Percentiles rank a stretch among this genome's conserved stretches.
Conservation (phyloP, 768 basidiomycete genomes). For the Crepidotus variabilis region DNA sequence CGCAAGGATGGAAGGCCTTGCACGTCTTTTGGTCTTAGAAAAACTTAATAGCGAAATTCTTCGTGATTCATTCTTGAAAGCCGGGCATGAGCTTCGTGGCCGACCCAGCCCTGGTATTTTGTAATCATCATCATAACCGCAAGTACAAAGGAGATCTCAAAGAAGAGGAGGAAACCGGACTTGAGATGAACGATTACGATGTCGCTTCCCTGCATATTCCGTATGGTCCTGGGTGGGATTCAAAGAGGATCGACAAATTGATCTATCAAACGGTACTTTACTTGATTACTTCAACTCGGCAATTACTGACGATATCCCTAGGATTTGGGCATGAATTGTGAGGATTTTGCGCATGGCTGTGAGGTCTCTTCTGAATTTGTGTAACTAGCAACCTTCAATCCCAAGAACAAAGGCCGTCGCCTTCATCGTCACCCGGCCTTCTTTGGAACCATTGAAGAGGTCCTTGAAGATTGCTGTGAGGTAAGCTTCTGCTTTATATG, state of each 20-base stretch:
- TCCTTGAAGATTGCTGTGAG: constrained; percentile 61
- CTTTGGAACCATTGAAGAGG: constrained; percentile 55
- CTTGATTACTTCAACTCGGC: background rate
- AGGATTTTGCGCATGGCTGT: constrained; percentile 6
- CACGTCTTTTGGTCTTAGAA: constrained; percentile 59
- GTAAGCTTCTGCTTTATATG: constrained; percentile 21
- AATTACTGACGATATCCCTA: constrained; percentile 9
- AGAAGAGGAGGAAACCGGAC: constrained; percentile 32
- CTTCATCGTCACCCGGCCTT: constrained; percentile 64
- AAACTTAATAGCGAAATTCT: constrained; percentile 42
- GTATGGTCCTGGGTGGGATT: constrained; percentile 59
- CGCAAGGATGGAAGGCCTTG: constrained; percentile 52
- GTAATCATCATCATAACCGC: constrained; percentile 29
- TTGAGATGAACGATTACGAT: constrained; percentile 59
- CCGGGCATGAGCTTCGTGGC: constrained; percentile 46
- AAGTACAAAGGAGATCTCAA: constrained; percentile 57
- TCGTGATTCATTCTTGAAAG: constrained; percentile 43
- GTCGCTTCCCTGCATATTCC: constrained; percentile 52
- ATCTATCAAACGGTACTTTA: constrained; percentile 50
- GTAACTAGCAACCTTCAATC: constrained; percentile 51
- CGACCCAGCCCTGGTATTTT: constrained; percentile 33
- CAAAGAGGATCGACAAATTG: constrained; percentile 50
- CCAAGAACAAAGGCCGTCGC: constrained; percentile 55
- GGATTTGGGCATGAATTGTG: constrained; percentile 61
- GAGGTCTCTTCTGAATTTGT: background rate